Evolutionary conservation across 345 rosid species (phyloP), one percentile per base, ranked within the genome.

Genomic region (Populus nigra): DNA sequence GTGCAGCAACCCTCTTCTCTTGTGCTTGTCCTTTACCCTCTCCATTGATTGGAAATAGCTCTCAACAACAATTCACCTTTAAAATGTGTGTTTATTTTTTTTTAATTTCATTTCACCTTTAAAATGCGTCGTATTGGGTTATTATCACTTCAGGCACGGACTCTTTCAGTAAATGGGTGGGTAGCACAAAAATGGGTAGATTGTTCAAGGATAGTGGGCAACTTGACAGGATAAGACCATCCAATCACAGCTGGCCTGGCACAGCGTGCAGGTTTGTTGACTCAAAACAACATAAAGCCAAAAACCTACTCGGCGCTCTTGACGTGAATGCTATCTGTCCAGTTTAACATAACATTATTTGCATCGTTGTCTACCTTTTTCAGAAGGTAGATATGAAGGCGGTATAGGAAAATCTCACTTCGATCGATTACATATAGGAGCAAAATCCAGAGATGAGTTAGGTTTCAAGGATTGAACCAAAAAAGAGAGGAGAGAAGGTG

Each of bases 31-130:
- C 49, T 41, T 65, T 69, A 11, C 38, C 72, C 39, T 18, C 38
- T n/a, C 15, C 12, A 2, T 38, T 50, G 22, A 1, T 1, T 8
- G 65, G 33, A 66, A 61, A 31, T 39, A 22, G 22, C 55, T 5
- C 8, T 75, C 78, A 77, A 75, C 78, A 77, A 75, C 71, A 50
- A 68, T 29, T 72, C 4, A 35, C 27, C 36, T 6, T 11, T 5
- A 25, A 31, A 43, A 69, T 3, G 13, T 23, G 57, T 43, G 29
- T 71, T 0, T 7, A 2, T 2, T 43, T 49, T 71, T 0, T 7
- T 5, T 2, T 35, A 31, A 35, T 71, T 27, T 36, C 33, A 1
- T 33, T 9, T 6, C 11, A 41, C 13, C 45, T 41, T 59, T n/a
- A 23, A 23, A n/a, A 3, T 59, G 0, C 10, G 65, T 59, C 12